phyloP scores from a whole-genome alignment of 306 rosid species.

The Cucurbita argyrosperma region DNA sequence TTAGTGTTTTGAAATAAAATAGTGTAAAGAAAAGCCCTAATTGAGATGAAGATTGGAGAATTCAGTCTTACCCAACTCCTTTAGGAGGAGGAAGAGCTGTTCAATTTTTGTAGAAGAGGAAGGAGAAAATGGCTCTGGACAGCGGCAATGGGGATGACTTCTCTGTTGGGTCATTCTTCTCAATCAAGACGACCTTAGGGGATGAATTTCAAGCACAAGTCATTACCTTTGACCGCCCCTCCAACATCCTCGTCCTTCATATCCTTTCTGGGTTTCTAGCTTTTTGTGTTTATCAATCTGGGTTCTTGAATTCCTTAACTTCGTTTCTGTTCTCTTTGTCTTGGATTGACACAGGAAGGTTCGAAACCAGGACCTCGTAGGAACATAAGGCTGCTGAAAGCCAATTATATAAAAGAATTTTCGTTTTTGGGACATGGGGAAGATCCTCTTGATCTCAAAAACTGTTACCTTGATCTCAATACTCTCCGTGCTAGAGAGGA shows the following conservation, averaged over 20 bases:
- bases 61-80: constrained; percentile 4
- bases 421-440: constrained; percentile 44
- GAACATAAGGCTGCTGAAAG: constrained; percentile 58
- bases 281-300: not conserved
- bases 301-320: constrained; percentile 8
- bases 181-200: constrained; percentile 71
- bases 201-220: constrained; percentile 82
- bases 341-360: constrained; percentile 33
- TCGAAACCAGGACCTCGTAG: constrained; percentile 45
- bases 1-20: not conserved
- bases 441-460: constrained; percentile 60
- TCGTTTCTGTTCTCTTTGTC: not conserved
- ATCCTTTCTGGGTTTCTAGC: constrained; percentile 16
- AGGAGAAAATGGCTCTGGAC: constrained; percentile 35
- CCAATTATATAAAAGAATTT: constrained; percentile 63
- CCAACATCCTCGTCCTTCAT: constrained; percentile 81
- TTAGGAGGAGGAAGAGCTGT: constrained; percentile 8
- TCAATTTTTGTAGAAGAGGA: constrained; percentile 6
- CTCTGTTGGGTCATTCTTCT: constrained; percentile 58
- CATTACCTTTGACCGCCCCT: constrained; percentile 65
- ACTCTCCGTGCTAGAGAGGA: constrained; percentile 65
- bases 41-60: not conserved
- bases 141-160: constrained; percentile 42
- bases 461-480: constrained; percentile 47
- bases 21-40: not conserved